A percentile compares a stretch with the other conserved stretches of the same genome.
phyloP scores from a whole-genome alignment of 441 rosid genomes.

The Erodium moschatum region DNA sequence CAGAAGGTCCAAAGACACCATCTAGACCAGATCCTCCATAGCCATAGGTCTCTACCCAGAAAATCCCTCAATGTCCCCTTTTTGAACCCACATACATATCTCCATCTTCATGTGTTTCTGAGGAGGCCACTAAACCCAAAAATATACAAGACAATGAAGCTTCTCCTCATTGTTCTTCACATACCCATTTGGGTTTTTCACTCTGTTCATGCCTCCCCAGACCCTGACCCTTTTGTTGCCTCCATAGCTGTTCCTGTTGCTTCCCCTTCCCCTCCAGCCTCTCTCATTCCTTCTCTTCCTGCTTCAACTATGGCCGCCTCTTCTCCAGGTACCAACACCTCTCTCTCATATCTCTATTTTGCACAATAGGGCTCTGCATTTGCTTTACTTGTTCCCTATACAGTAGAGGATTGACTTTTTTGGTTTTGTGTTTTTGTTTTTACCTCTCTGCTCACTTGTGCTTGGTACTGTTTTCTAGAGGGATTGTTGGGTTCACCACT shows the following conservation, averaged over 20 bases:
- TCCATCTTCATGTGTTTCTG: constrained; percentile 29
- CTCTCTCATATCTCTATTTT: neutral
- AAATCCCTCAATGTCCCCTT: neutral
- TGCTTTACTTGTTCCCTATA: too few relatives aligned
- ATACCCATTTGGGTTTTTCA: constrained; percentile 28
- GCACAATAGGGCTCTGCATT: neutral
- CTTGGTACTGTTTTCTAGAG: neutral
- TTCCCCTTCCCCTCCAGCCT: constrained; percentile 24
- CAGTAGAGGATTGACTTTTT: neutral
- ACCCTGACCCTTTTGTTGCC: constrained; percentile 24
- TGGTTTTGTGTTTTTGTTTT: neutral
- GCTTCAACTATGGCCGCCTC: constrained; percentile 39
- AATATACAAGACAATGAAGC: constrained; percentile 29
- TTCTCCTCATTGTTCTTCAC: constrained; percentile 30
- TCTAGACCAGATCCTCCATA: neutral
- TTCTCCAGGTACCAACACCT: constrained; percentile 57
- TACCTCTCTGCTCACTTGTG: neutral
- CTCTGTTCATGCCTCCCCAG: constrained; percentile 22
- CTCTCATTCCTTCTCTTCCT: constrained; percentile 31
- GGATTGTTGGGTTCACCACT: neutral
- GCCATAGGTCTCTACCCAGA: neutral
- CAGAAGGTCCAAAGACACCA: constrained; percentile 18
- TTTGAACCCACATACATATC: constrained; percentile 13
- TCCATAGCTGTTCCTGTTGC: constrained; percentile 23
- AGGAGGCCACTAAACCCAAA: neutral